A percentile compares a stretch with the other conserved stretches of the same genome.
These are phyloP conservation scores for Trichoderma erinaceum DNA, from an alignment of 495 filamentous ascomycete species.

Conservation along the genomic window DNA sequence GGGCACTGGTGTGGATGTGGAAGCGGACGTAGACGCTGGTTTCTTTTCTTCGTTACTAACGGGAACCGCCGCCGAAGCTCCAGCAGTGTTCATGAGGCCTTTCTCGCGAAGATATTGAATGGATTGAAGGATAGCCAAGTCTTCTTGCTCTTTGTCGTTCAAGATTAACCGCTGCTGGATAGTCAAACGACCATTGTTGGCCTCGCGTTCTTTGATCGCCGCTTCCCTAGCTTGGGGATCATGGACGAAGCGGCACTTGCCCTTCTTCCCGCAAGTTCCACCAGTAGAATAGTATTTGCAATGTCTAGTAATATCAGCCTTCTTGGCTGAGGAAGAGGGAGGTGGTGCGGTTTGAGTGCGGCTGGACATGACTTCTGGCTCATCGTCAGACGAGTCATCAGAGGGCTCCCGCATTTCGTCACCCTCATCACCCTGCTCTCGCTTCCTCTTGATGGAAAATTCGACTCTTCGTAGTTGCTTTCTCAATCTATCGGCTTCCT, in stretches of 20 bases:
- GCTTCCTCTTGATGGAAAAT: slow-evolving; percentile 51
- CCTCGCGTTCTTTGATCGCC: slow-evolving; percentile 45
- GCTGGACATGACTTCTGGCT: slow-evolving; percentile 44
- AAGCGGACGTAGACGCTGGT: not conserved
- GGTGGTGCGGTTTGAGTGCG: slow-evolving; percentile 29
- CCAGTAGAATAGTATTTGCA: slow-evolving; percentile 57
- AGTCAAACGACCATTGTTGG: slow-evolving; percentile 50
- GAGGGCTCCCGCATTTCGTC: slow-evolving; percentile 48
- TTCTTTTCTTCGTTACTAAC: slow-evolving; percentile 15
- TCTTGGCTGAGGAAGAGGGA: slow-evolving; percentile 37
- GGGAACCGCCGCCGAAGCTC: slow-evolving; percentile 2
- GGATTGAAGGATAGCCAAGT: slow-evolving; percentile 48
- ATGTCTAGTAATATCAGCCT: slow-evolving; percentile 48
- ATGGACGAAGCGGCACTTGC: slow-evolving; percentile 59
- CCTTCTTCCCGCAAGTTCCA: slow-evolving; percentile 56
- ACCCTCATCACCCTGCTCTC: slow-evolving; percentile 50
- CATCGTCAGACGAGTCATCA: slow-evolving; percentile 32
- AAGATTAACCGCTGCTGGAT: slow-evolving; percentile 48
- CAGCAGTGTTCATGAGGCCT: slow-evolving; percentile 27
- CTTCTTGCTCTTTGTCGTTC: slow-evolving; percentile 53
- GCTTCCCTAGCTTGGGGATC: slow-evolving; percentile 47
- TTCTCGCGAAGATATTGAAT: slow-evolving; percentile 46
- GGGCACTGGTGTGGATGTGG: not conserved
- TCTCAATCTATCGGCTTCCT: slow-evolving; percentile 42
- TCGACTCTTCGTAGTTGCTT: slow-evolving; percentile 47